Percentiles rank a stretch among this genome's conserved stretches.
Evolutionary conservation across 208 protist genomes (phyloP).

Genomic region (Leptomonas seymouri): DNA sequence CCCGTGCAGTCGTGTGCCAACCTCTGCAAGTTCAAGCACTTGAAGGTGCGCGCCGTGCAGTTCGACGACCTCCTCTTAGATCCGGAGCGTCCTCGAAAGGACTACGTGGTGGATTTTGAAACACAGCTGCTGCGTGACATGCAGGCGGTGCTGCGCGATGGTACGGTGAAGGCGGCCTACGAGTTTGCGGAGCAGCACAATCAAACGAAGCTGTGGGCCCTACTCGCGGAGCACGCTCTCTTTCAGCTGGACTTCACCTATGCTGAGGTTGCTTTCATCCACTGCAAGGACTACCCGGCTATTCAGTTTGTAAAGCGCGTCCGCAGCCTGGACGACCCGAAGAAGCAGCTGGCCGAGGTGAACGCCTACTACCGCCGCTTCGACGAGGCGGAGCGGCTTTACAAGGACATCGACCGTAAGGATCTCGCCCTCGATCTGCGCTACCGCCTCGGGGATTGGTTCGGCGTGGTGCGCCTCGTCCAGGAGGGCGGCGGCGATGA

Average conservation of each 20-base stretch:
- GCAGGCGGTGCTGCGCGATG: slow-evolving; percentile 58
- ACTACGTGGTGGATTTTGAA: slow-evolving; percentile 90
- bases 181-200: slow-evolving; percentile 93
- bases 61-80: slow-evolving; percentile 95
- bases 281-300: slow-evolving; percentile 94
- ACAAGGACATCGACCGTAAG: slow-evolving; percentile 95
- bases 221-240: slow-evolving; percentile 95
- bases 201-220: slow-evolving; percentile 89
- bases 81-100: slow-evolving; percentile 88
- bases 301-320: slow-evolving; percentile 97
- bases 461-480: slow-evolving; percentile 92
- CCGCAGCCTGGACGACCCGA: slow-evolving; percentile 86
- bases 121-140: slow-evolving; percentile 91
- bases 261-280: slow-evolving; percentile 95
- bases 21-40: slow-evolving; percentile 93
- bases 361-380: slow-evolving; percentile 95
- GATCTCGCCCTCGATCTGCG: slow-evolving; percentile 96
- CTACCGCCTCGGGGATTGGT: slow-evolving; percentile 95
- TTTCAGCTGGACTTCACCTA: slow-evolving; percentile 85
- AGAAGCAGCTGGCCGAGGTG: slow-evolving; percentile 97
- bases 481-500: slow-evolving; percentile 94
- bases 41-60: slow-evolving; percentile 89
- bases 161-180: slow-evolving; percentile 88
- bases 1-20: slow-evolving; percentile 87
- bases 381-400: slow-evolving; percentile 96